A percentile compares a stretch with the other conserved stretches of the same genome.
These are phyloP conservation scores for Pisolithus thermaeus DNA, from an alignment of 1,284 basidiomycete genomes.

Conservation along the genomic window DNA sequence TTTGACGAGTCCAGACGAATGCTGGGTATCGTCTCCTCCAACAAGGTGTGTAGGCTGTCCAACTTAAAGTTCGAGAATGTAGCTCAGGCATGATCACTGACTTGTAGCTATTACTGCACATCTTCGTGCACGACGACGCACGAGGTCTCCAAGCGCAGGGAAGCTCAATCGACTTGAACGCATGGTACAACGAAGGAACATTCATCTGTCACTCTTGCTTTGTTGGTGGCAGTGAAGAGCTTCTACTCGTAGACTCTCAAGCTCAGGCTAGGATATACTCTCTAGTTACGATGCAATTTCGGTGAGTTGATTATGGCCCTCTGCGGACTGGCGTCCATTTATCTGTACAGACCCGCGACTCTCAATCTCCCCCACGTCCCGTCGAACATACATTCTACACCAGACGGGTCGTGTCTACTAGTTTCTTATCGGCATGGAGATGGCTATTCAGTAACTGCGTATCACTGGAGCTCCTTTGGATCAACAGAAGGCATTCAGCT, in stretches of 20 bases:
- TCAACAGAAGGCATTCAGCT: slow-evolving; percentile 40
- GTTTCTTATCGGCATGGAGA: slow-evolving; percentile 22
- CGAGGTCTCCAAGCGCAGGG: slow-evolving; percentile 35
- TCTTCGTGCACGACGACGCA: slow-evolving; percentile 39
- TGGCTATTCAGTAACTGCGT: slow-evolving; percentile 29
- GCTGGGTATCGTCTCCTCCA: slow-evolving; percentile 33
- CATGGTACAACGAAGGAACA: slow-evolving; percentile 37
- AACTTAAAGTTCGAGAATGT: background rate
- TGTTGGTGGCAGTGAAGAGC: slow-evolving; percentile 43
- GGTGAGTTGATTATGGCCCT: slow-evolving; percentile 32
- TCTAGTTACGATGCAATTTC: slow-evolving; percentile 44
- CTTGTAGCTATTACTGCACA: slow-evolving; percentile 34
- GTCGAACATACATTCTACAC: slow-evolving; percentile 34
- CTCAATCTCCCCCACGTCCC: slow-evolving; percentile 35
- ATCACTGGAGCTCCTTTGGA: slow-evolving; percentile 55
- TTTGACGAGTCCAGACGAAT: slow-evolving; percentile 41
- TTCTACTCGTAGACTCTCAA: slow-evolving; percentile 42
- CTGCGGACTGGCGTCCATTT: background rate
- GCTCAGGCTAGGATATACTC: slow-evolving; percentile 44
- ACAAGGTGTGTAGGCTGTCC: slow-evolving; percentile 24
- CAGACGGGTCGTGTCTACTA: slow-evolving; percentile 52
- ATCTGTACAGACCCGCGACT: slow-evolving; percentile 38
- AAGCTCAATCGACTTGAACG: slow-evolving; percentile 33
- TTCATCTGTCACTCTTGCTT: slow-evolving; percentile 35
- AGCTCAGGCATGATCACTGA: background rate